Evolutionary conservation across 164 flowering plant genomes (phyloP), one percentile per base, ranked within the genome.

Genomic region (Stephania cephalantha): DNA sequence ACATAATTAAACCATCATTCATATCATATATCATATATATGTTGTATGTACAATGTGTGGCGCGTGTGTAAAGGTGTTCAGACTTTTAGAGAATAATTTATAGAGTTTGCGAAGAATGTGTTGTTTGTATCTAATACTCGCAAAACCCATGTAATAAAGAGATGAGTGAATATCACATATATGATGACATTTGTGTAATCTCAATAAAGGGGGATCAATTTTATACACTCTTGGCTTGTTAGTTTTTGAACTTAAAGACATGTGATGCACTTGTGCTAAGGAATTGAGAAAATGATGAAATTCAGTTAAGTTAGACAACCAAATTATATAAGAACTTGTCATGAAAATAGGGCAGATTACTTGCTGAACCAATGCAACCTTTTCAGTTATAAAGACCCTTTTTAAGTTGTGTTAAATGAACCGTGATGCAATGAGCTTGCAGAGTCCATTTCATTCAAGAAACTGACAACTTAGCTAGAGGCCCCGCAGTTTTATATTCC

Each of bases 61-160:
- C n/a, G 25, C 25, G n/a, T 0, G 18, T 35, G 42, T 35, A 35
- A 58, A 6, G 53, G 9, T 18, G 7, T 61, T 61, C 66, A 61
- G 18, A 17, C 66, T 61, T 50, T 15, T 15, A 50, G 15, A 50
- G 55, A 50, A 50, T 17, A 18, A 61, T 61, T 7, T 61, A 2
- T 18, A 18, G 20, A n/a, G 25, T 5, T 53, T 9, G 66, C 22
- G 20, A 61, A 61, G 66, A 61, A n/a, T 61, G 18, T 61, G 20
- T 61, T 61, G 29, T 61, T 61, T 61, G 25, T 61, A 25, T 61
- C 66, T 61, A 35, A 61, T 61, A 61, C 66, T 61, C 20, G 66
- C n/a, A 61, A 35, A 61, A 61, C 22, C 66, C 22, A 61, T 61
- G 66, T 61, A 61, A 61, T 61, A 61, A 61, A 61, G 66, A 61